Evolutionary conservation across 306 rosid species (phyloP), one percentile per base, ranked within the genome.

Genomic region (Cicer bijugum): DNA sequence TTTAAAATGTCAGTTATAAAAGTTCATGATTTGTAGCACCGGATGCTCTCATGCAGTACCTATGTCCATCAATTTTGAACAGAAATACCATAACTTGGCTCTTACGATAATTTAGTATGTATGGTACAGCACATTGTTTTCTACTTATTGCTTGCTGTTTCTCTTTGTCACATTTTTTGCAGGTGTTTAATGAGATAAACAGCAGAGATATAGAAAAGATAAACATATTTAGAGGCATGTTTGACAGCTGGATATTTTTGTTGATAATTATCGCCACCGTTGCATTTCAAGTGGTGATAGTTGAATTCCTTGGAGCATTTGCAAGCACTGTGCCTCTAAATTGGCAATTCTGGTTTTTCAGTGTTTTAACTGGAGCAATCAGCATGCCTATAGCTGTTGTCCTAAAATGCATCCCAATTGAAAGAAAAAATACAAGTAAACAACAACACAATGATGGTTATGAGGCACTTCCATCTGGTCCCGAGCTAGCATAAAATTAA

Each of bases 141-240:
- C 15, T 42, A 9, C 65, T 40, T 16, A 59, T 12, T 28, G 15
- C 60, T 51, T 28, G 10, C 5, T 81, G 77, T 74, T 75, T 62
- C 61, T 28, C 9, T 19, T 56, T 78, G 17, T 53, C 10, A 78
- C 75, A 60, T 70, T 74, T 67, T 72, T 68, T 11, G 9, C 85
- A 94, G 97, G 97, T 94, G 80, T 94, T 94, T 55, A 94, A 94
- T 79, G 95, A 94, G 85, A 86, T 94, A 69, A 91, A 91, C 83
- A 89, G 97, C 82, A 89, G 99, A 70, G 91, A 88, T 9, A 88
- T 94, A 15, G 96, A 88, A 78, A 87, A 85, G 81, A 88, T 91
- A 85, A 94, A 94, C 81, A 69, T 94, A 53, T 88, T 91, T 78
- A 86, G 84, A 28, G 96, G 97, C 82, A 87, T 94, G 75, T 88